Evolutionary conservation across 495 filamentous ascomycete genomes (phyloP).

Genomic region (Penicillium taxi): DNA sequence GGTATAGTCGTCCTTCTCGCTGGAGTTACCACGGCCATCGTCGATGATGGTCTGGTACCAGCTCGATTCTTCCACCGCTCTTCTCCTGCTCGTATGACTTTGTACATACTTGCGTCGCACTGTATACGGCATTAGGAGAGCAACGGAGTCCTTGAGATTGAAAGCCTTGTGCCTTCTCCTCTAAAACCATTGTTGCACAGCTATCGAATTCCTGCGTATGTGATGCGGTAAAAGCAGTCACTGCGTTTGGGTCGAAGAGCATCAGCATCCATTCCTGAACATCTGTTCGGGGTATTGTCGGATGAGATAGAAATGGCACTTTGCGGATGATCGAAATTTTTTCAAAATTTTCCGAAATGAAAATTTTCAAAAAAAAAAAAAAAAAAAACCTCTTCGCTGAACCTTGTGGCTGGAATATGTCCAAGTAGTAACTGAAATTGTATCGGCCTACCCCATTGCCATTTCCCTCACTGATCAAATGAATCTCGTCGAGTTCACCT

Average conservation of each 20-base stretch:
- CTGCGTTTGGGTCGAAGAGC: slow-evolving; percentile 25
- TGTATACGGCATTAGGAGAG: slow-evolving; percentile 39
- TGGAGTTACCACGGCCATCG: slow-evolving; percentile 47
- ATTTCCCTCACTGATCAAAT: slow-evolving; percentile 68
- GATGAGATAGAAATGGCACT: slow-evolving; percentile 45
- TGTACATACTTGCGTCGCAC: slow-evolving; percentile 22
- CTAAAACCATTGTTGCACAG: slow-evolving; percentile 68
- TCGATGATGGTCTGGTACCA: slow-evolving; percentile 47
- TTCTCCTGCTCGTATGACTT: slow-evolving; percentile 35
- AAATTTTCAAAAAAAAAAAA: no score
- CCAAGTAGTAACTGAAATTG: slow-evolving; percentile 14
- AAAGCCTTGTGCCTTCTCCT: slow-evolving; percentile 63
- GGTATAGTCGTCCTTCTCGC: slow-evolving; percentile 74
- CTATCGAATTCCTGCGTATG: slow-evolving; percentile 26
- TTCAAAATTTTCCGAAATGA: no score
- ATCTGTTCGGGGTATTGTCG: slow-evolving; percentile 71
- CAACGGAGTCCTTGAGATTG: slow-evolving; percentile 72
- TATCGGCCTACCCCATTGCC: slow-evolving; percentile 4
- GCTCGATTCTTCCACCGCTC: slow-evolving; percentile 69
- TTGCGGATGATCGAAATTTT: slow-evolving; percentile 8
- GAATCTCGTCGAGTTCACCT: slow-evolving; percentile 66
- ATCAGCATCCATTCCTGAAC: slow-evolving; percentile 51
- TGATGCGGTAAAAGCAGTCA: slow-evolving; percentile 19
- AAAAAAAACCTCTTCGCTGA: slow-evolving; percentile 13
- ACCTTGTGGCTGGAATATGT: slow-evolving; percentile 29